phyloP scores from a whole-genome alignment of 352 stramenopile species.

The Phytophthora capsici region DNA sequence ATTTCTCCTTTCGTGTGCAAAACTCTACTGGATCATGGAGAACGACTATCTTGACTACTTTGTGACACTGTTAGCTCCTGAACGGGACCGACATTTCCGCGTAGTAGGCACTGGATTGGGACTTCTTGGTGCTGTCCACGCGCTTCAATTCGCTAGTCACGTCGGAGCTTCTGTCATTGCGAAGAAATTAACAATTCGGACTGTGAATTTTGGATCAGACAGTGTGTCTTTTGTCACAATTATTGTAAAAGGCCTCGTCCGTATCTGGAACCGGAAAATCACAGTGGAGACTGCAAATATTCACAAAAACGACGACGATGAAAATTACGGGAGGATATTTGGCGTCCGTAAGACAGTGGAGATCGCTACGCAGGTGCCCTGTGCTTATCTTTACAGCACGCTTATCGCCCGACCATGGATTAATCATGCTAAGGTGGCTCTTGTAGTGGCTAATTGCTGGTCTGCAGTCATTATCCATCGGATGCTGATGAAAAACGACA shows the following conservation, averaged over 20 bases:
- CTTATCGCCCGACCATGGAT: constrained; percentile 55
- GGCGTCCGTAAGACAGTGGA: neutral
- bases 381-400: constrained; percentile 47
- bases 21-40: neutral
- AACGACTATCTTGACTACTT: neutral
- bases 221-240: neutral
- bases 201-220: neutral
- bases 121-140: neutral
- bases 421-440: constrained; percentile 50
- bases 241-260: too few relatives aligned
- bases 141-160: neutral
- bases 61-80: neutral
- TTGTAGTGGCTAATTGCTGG: constrained; percentile 55
- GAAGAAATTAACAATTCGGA: neutral
- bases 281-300: neutral
- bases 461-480: constrained; percentile 29
- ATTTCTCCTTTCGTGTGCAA: too few relatives aligned
- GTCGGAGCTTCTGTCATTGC: neutral
- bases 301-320: too few relatives aligned
- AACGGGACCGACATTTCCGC: neutral
- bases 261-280: neutral
- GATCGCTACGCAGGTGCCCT: neutral
- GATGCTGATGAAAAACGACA: neutral
- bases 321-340: neutral
- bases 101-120: neutral